A percentile compares a stretch with the other conserved stretches of the same genome.
Evolutionary conservation across 768 basidiomycete species (phyloP).

Genomic region (Psilocybe azurescens): DNA sequence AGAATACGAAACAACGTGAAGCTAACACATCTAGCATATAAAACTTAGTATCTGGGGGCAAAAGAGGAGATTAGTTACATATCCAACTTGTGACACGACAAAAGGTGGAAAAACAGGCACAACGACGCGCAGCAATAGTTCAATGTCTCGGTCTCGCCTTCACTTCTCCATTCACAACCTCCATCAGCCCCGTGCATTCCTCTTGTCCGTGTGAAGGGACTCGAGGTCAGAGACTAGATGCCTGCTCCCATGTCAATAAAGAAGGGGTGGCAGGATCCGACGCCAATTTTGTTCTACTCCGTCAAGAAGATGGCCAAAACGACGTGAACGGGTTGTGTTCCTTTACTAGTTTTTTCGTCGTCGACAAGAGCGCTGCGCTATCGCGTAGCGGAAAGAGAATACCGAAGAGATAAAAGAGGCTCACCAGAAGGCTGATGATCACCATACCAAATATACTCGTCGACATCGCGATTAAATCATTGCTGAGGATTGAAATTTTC

Average conservation of each 20-base stretch:
- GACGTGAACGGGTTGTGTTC: conserved; percentile 68
- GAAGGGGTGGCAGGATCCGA: conserved; percentile 24
- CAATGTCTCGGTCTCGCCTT: conserved; percentile 88
- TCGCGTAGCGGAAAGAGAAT: conserved; percentile 19
- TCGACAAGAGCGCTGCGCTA: conserved; percentile 41
- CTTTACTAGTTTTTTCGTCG: conserved; percentile 92
- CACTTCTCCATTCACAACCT: conserved; percentile 77
- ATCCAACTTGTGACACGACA: too few relatives aligned
- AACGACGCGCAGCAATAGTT: conserved; percentile 3
- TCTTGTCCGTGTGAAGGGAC: not conserved
- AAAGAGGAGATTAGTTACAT: too few relatives aligned
- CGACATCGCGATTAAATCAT: not conserved
- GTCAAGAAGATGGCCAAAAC: conserved; percentile 16
- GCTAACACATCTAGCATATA: too few relatives aligned
- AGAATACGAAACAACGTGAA: too few relatives aligned
- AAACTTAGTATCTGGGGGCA: too few relatives aligned
- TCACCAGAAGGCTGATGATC: not conserved
- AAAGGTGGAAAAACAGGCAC: too few relatives aligned
- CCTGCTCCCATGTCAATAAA: conserved; percentile 18
- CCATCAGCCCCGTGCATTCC: conserved; percentile 32
- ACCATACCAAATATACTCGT: not conserved
- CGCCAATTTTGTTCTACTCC: conserved; percentile 7
- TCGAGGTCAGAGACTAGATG: conserved; percentile 4
- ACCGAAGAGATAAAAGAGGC: conserved; percentile 25
- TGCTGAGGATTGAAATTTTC: not conserved